phyloP scores from a whole-genome alignment of 2,329 filamentous ascomycete genomes.

The Macrophomina phaseolina region DNA sequence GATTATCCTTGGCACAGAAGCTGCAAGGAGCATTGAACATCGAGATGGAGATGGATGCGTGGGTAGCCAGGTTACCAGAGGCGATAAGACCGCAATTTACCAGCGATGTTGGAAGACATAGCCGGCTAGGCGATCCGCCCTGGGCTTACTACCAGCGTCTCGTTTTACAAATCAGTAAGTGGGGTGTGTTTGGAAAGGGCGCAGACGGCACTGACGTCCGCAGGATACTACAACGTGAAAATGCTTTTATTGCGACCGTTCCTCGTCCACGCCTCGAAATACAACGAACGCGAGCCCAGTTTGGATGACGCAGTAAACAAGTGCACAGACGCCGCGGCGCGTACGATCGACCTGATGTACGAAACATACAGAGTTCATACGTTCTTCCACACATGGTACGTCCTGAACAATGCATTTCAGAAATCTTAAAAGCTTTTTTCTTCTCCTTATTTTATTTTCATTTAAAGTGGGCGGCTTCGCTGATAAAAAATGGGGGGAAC shows the following conservation, averaged over 20 bases:
- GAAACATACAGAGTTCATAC: constrained; percentile 47
- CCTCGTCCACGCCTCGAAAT: constrained; percentile 39
- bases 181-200: too few relatives aligned
- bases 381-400: constrained; percentile 51
- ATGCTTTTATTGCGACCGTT: constrained; percentile 48
- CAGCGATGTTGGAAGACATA: constrained; percentile 34
- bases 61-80: constrained; percentile 43
- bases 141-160: constrained; percentile 47
- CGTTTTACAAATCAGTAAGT: constrained; percentile 46
- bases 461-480: background rate
- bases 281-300: constrained; percentile 31
- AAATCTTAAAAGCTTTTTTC: too few relatives aligned
- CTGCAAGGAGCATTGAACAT: constrained; percentile 44
- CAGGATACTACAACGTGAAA: constrained; percentile 48
- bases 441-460: too few relatives aligned
- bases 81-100: constrained; percentile 40
- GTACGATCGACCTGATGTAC: constrained; percentile 49
- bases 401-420: too few relatives aligned
- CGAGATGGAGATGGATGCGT: constrained; percentile 44
- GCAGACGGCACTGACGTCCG: background rate
- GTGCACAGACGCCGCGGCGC: constrained; percentile 47
- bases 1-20: constrained; percentile 43
- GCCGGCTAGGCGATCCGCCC: constrained; percentile 42
- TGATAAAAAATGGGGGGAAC: background rate
- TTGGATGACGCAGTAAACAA: constrained; percentile 42